Percentiles rank a stretch among this genome's conserved stretches.
Conservation (phyloP, 2,329 filamentous ascomycete species). For the Aspergillus costaricaensis region DNA sequence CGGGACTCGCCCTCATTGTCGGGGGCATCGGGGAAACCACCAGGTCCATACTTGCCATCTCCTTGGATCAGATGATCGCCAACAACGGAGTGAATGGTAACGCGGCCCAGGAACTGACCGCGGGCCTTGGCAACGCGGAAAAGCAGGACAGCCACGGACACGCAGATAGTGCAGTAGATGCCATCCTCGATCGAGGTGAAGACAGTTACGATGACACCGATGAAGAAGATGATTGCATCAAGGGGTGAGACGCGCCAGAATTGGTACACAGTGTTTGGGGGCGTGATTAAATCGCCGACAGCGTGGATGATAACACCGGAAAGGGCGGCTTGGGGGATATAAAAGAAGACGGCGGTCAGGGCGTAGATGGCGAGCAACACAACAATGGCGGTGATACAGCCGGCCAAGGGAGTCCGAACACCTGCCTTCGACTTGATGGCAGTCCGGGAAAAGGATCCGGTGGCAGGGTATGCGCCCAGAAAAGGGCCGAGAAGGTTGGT, state of each 20-base stretch:
- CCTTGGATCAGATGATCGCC: conserved; percentile 71
- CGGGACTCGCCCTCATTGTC: conserved; percentile 51
- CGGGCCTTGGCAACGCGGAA: conserved; percentile 81
- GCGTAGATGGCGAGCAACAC: conserved; percentile 90
- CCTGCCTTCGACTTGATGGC: conserved; percentile 98
- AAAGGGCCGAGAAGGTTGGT: conserved; percentile 89
- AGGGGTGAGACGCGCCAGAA: conserved; percentile 93
- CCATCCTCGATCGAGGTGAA: conserved; percentile 89
- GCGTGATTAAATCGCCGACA: conserved; percentile 87
- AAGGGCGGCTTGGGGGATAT: conserved; percentile 79
- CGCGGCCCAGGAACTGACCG: conserved; percentile 79
- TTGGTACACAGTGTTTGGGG: conserved; percentile 86
- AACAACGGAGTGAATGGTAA: conserved; percentile 80
- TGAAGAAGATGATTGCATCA: conserved; percentile 89
- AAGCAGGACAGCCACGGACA: conserved; percentile 76
- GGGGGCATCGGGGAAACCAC: conserved; percentile 34
- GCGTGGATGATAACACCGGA: conserved; percentile 94
- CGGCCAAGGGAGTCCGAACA: conserved; percentile 85
- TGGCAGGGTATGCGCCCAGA: conserved; percentile 86
- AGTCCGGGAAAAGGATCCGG: conserved; percentile 92
- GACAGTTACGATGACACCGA: conserved; percentile 85
- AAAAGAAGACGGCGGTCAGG: conserved; percentile 85
- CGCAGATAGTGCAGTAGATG: conserved; percentile 80
- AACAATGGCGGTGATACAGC: conserved; percentile 81
- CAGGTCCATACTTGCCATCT: conserved; percentile 63